Evolutionary conservation across 345 rosid genomes (phyloP).

Genomic region (Moricandia moricandioides): DNA sequence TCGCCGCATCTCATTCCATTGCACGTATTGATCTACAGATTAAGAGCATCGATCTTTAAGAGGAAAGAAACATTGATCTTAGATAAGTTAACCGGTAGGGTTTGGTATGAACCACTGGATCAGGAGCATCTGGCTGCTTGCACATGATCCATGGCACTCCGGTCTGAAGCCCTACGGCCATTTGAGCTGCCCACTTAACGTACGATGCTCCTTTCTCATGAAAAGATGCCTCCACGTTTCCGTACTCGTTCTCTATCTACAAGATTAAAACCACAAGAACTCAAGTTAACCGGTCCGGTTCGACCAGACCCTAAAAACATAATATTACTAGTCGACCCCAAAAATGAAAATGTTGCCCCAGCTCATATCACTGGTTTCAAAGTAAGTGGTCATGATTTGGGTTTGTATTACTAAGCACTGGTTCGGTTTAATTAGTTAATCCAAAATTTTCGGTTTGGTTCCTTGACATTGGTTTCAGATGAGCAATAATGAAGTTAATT

Average conservation of each 20-base stretch:
- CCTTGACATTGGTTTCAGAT: background rate
- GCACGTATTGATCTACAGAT: constrained; percentile 70
- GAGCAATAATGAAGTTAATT: background rate
- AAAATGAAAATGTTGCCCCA: background rate
- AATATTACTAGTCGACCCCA: background rate
- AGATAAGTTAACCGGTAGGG: background rate
- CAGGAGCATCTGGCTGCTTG: constrained; percentile 84
- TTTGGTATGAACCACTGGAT: constrained; percentile 64
- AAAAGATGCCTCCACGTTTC: constrained; percentile 51
- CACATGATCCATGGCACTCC: constrained; percentile 99
- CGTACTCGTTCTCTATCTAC: constrained; percentile 93
- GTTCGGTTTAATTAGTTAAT: background rate
- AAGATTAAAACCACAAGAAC: background rate
- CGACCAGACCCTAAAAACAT: background rate
- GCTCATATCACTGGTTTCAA: background rate
- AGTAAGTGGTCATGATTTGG: background rate
- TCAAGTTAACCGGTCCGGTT: background rate
- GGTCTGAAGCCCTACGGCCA: constrained; percentile 66
- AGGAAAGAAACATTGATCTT: background rate
- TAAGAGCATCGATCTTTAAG: background rate
- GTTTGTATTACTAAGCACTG: background rate
- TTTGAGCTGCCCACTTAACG: constrained; percentile 72
- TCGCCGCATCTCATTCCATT: constrained; percentile 85
- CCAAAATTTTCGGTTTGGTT: background rate
- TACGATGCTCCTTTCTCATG: constrained; percentile 54